Base-by-base conservation (phyloP, 805 yeast genomes). In the Tanozyma kutaoensis region DNA sequence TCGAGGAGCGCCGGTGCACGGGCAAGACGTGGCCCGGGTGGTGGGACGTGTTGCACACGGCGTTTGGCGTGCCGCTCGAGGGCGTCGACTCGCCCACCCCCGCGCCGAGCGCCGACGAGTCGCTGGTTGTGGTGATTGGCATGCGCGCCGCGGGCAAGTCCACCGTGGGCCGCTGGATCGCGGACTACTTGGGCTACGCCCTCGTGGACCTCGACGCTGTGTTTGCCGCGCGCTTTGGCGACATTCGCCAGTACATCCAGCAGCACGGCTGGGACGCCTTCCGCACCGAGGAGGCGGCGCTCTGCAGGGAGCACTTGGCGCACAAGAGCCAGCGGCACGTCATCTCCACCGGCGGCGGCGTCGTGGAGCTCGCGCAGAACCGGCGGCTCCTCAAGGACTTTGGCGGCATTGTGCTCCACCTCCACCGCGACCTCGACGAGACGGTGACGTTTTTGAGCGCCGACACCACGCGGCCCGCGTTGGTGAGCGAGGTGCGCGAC, bases 11-110 rank as follows among this genome's bases (percentile, higher is more conserved):
- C 54, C 70, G 78, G 15, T 84, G 96, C 48, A 93, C 95, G 2
- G 93, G 88, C 31, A 91, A 91, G 58, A 91, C 98, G 0, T 91
- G 98, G 98, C 98, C 98, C 13, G 97, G 96, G 21, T 91, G 98
- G 98, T 91, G 98, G 98, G 98, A 91, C 54, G 68, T 75, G 20
- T 60, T 91, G 36, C 85, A 75, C 46, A 67, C 78, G 26, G 55
- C 65, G 25, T 70, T 91, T 41, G 66, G 72, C 13, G 77, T 70
- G 15, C 42, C 52, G 8, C 51, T 91, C 20, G 78, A 73, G 42
- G 98, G 98, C 15, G 62, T 62, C 40, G 93, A 80, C 44, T n/a
- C n/a, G n/a, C n/a, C n/a, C n/a, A n/a, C n/a, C n/a, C n/a, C n/a
- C n/a, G n/a, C n/a, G n/a, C 65, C 68, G 5, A 14, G 4, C 4